Percentiles rank a stretch among this genome's conserved stretches.
Evolutionary conservation across 1,284 basidiomycete species (phyloP).

Genomic region (Sporisorium sorghi): DNA sequence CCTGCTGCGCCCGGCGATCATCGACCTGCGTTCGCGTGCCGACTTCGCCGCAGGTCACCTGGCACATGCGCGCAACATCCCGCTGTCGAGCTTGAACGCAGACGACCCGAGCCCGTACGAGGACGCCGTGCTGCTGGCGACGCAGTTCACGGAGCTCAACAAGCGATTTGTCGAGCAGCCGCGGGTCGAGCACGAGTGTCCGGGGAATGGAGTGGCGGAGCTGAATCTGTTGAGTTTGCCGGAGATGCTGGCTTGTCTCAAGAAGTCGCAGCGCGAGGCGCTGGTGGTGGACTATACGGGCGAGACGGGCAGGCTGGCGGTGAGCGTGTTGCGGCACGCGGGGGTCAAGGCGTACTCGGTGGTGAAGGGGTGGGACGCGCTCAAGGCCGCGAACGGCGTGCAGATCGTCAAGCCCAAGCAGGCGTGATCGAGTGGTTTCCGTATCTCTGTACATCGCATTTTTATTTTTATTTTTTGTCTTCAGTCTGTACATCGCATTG

Average conservation of each 20-base stretch:
- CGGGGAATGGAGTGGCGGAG: constrained; percentile 25
- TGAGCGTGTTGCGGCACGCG: constrained; percentile 25
- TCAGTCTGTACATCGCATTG: constrained; percentile 4
- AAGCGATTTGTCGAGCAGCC: constrained; percentile 21
- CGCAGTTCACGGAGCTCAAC: constrained; percentile 42
- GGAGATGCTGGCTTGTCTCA: constrained; percentile 32
- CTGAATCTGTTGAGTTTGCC: constrained; percentile 15
- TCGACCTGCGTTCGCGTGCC: constrained; percentile 25
- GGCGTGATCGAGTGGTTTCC: not conserved
- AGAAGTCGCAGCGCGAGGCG: constrained; percentile 13
- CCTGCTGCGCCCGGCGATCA: constrained; percentile 23
- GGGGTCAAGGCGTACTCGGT: constrained; percentile 42
- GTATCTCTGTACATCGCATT: constrained; percentile 1
- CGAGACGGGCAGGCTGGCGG: constrained; percentile 29
- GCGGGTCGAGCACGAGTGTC: constrained; percentile 10
- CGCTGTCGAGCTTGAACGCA: constrained; percentile 23
- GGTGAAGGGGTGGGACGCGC: constrained; percentile 13
- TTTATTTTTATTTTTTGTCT: not conserved
- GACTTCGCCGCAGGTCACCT: constrained; percentile 17
- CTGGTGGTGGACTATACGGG: constrained; percentile 34
- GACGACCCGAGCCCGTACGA: constrained; percentile 36
- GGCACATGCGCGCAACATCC: constrained; percentile 25
- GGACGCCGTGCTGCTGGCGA: constrained; percentile 32
- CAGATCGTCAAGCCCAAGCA: constrained; percentile 10
- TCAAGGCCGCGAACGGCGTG: not conserved